Conservation (phyloP, 1,284 basidiomycete species). For the Ganoderma meredithae region DNA sequence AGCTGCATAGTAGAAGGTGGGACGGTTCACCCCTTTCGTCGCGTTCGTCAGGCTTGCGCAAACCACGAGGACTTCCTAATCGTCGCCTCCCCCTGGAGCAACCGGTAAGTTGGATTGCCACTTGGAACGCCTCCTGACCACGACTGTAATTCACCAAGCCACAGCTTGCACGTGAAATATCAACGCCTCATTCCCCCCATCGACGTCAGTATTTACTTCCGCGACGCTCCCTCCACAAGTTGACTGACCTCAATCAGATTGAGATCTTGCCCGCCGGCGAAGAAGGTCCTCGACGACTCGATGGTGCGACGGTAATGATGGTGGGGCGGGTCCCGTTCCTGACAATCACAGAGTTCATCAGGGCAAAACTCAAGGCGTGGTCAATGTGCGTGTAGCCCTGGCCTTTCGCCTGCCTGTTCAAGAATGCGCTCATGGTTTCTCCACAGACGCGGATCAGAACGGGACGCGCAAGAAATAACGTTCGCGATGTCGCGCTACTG, state of each 20-base stretch:
- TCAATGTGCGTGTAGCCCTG: slow-evolving; percentile 61
- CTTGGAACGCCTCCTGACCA: slow-evolving; percentile 7
- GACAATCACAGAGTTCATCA: slow-evolving; percentile 79
- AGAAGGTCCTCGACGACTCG: slow-evolving; percentile 75
- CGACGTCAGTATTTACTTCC: slow-evolving; percentile 41
- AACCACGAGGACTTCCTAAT: slow-evolving; percentile 50
- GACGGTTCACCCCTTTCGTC: slow-evolving; percentile 57
- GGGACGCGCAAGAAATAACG: slow-evolving; percentile 76
- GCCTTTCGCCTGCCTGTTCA: slow-evolving; percentile 22
- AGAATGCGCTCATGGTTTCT: slow-evolving; percentile 14
- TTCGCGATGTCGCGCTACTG: slow-evolving; percentile 74
- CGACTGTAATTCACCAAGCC: slow-evolving; percentile 24
- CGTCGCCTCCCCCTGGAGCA: slow-evolving; percentile 60
- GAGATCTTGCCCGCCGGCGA: slow-evolving; percentile 84
- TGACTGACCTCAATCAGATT: slow-evolving; percentile 55
- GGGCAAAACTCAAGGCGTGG: slow-evolving; percentile 82
- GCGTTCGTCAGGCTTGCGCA: slow-evolving; percentile 60
- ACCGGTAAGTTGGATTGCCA: slow-evolving; percentile 46
- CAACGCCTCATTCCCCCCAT: slow-evolving; percentile 46
- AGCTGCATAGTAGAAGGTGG: slow-evolving; percentile 65
- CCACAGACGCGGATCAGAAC: slow-evolving; percentile 65
- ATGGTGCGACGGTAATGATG: slow-evolving; percentile 67
- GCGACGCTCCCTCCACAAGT: slow-evolving; percentile 7
- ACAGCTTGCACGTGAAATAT: slow-evolving; percentile 48
- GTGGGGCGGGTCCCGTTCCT: slow-evolving; percentile 77